Base-by-base conservation (phyloP, 352 stramenopile species). In the Elongisporangium senticosum region DNA sequence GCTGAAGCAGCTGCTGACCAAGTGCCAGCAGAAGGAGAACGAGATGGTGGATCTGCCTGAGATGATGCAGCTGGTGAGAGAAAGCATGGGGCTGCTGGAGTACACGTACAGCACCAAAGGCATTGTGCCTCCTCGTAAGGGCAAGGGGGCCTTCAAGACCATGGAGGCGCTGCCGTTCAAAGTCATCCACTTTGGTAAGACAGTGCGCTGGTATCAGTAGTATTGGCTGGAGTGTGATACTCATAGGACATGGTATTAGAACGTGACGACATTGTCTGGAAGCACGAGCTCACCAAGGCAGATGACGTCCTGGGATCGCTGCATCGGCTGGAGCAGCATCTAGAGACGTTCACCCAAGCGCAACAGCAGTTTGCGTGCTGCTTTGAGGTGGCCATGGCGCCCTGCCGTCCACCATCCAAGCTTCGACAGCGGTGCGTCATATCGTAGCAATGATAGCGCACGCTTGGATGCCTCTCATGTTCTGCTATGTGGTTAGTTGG, bases 321-420 rank as follows among this genome's bases (percentile, higher is more conserved):
- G 28, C 65, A 61, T 20, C 64, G 64, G 2, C 59, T 91, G 19
- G 71, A 82, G 54, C 59, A 59, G 17, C 87, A 91, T 23, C 49
- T 91, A 21, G n/a, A 58, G 15, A 67, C 72, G 1, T 83, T 89
- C 39, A 59, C 62, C 21, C 54, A 55, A 4, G 69, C 79, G 1
- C 75, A 84, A 51, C 59, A 59, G 23, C 75, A 89, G 55, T 89
- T 87, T 57, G 56, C 68, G 2, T 49, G 24, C 8, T 86, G 74
- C 61, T 90, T 92, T 37, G 56, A 74, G 39, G 50, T 58, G 3
- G 83, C 80, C 1, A 75, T 92, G 58, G 68, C 68, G 5, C 83
- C 77, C 4, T 92, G 83, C 26, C 74, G 68, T 22, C 77, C 81
- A 17, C 83, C 83, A 15, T 90, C 79, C 7, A 87, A 87, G 55